Percentiles rank a stretch among this genome's conserved stretches.
phyloP scores from a whole-genome alignment of 225 moss, liverwort and hornwort species.

The Bryoerythrophyllum caledonicum region DNA sequence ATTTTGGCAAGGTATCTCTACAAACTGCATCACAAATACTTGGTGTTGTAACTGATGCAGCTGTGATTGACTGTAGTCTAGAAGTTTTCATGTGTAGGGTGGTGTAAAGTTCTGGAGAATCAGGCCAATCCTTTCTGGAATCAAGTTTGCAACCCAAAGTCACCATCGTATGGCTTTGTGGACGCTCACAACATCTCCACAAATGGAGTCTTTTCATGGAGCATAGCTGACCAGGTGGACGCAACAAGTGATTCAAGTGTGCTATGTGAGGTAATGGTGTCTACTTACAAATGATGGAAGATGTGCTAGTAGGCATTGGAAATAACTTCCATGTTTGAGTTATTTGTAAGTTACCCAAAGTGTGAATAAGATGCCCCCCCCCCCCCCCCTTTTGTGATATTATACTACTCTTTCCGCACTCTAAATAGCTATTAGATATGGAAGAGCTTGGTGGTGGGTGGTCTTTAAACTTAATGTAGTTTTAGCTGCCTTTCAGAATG shows the following conservation, averaged over 20 bases:
- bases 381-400: too few species aligned
- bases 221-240: slow-evolving; percentile 22
- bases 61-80: slow-evolving; percentile 18
- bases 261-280: slow-evolving; percentile 73
- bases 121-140: slow-evolving; percentile 67
- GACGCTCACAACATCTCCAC: slow-evolving; percentile 47
- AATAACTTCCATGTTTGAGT: too few species aligned
- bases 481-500: too few species aligned
- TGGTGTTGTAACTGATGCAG: neutral
- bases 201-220: slow-evolving; percentile 29
- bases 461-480: too few species aligned
- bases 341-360: too few species aligned
- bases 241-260: slow-evolving; percentile 58
- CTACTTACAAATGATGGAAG: neutral
- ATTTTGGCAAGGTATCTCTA: slow-evolving; percentile 65
- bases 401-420: too few species aligned
- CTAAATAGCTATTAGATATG: too few species aligned
- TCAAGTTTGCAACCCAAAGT: slow-evolving; percentile 76
- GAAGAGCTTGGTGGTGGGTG: too few species aligned
- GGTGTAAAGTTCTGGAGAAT: slow-evolving; percentile 61
- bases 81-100: slow-evolving; percentile 51
- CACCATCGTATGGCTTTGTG: slow-evolving; percentile 60
- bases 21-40: slow-evolving; percentile 2
- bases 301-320: neutral
- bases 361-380: too few species aligned